Evolutionary conservation across 148 eudicot genomes (phyloP).

Genomic region (Amaranthus cruentus): DNA sequence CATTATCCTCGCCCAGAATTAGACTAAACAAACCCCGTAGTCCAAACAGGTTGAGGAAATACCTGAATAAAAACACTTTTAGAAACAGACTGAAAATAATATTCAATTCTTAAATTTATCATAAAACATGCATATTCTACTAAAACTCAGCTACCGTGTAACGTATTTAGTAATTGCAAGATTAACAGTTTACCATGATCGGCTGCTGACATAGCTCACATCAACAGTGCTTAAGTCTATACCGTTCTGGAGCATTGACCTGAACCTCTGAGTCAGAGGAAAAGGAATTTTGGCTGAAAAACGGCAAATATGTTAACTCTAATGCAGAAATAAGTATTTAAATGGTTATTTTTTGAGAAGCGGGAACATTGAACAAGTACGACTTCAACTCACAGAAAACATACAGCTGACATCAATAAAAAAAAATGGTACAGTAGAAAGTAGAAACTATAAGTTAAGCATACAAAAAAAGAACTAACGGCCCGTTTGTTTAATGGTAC

Average conservation of each 20-base stretch:
- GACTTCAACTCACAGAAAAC: neutral
- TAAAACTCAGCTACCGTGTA: neutral
- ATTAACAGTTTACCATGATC: conserved; percentile 68
- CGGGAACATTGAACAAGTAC: neutral
- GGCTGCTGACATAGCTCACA: conserved; percentile 98
- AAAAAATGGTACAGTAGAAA: neutral
- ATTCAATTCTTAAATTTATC: neutral
- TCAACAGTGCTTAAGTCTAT: conserved; percentile 96
- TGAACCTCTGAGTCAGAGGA: conserved; percentile 95
- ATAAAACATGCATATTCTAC: neutral
- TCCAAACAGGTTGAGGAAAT: conserved; percentile 93
- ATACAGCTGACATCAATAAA: neutral
- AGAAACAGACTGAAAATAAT: neutral
- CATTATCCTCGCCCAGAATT: conserved; percentile 94
- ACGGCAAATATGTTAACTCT: conserved; percentile 3
- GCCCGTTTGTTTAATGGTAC: too few relatives aligned
- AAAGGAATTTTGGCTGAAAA: conserved; percentile 90
- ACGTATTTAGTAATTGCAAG: neutral
- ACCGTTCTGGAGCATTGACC: conserved; percentile 94
- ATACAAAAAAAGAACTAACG: neutral
- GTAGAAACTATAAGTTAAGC: neutral
- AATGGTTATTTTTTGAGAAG: neutral
- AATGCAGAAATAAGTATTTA: neutral
- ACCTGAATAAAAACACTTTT: conserved; percentile 44
- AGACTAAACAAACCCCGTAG: conserved; percentile 91